These are phyloP conservation scores for Wickerhamiella occidentalis DNA, from an alignment of 805 yeast species.

Conservation along the genomic window DNA sequence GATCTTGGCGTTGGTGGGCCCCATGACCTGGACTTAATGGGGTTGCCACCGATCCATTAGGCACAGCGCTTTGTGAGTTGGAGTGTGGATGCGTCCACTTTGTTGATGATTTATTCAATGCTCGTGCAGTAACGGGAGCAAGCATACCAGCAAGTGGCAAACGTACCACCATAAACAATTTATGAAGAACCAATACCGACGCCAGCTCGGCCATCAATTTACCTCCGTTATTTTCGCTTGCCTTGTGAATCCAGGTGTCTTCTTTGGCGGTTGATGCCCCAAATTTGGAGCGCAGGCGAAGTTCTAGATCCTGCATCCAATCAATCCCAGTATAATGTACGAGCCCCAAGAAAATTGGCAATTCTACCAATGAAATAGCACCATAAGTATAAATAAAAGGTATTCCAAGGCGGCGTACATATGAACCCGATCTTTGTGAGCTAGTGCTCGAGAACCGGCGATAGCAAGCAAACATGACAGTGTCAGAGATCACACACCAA, in stretches of 20 bases:
- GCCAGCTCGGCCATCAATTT: not conserved
- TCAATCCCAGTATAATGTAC: not conserved
- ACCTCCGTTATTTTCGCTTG: not conserved
- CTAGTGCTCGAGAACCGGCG: not conserved
- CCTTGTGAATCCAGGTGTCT: conserved; percentile 3
- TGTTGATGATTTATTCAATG: not conserved
- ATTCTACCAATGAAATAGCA: not conserved
- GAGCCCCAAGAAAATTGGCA: conserved; percentile 4
- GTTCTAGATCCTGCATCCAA: conserved; percentile 1
- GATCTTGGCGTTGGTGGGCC: not conserved
- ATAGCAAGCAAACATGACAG: conserved; percentile 2
- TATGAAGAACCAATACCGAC: conserved; percentile 6
- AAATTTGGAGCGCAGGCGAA: not conserved
- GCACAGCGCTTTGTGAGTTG: too few relatives aligned
- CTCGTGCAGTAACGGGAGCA: not conserved
- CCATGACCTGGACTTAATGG: too few relatives aligned
- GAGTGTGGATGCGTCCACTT: too few relatives aligned
- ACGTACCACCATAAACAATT: not conserved
- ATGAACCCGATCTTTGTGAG: not conserved
- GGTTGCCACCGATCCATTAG: too few relatives aligned
- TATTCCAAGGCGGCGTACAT: not conserved
- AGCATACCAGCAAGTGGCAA: not conserved
- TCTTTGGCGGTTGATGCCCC: not conserved
- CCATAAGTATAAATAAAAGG: not conserved
- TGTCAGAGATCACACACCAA: too few relatives aligned